Percentiles rank a stretch among this genome's conserved stretches.
These are phyloP conservation scores for Zasmidium citrigriseum DNA, from an alignment of 2,329 filamentous ascomycete genomes.

Conservation along the genomic window DNA sequence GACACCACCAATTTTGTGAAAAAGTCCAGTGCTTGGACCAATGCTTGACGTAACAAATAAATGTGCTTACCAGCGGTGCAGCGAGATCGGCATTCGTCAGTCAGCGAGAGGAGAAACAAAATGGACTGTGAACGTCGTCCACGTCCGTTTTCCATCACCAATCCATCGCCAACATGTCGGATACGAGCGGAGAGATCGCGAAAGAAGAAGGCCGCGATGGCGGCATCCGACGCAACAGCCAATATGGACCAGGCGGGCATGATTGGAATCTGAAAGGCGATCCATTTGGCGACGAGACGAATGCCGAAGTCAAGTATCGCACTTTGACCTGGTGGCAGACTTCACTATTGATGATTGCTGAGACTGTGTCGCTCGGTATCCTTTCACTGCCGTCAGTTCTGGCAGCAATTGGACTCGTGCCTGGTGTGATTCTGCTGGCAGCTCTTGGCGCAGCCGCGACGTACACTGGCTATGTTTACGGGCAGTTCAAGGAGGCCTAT, in stretches of 20 bases:
- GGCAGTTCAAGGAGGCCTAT: slow-evolving; percentile 57
- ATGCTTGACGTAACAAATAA: slow-evolving; percentile 12
- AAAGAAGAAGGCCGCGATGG: background rate
- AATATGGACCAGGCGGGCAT: background rate
- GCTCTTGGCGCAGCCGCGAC: slow-evolving; percentile 57
- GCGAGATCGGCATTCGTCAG: slow-evolving; percentile 7
- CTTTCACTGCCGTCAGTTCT: slow-evolving; percentile 56
- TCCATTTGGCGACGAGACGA: slow-evolving; percentile 14
- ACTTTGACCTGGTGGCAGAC: slow-evolving; percentile 51
- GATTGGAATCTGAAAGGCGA: slow-evolving; percentile 2
- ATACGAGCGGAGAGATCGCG: background rate
- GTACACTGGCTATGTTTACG: slow-evolving; percentile 62
- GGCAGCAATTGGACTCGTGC: slow-evolving; percentile 53
- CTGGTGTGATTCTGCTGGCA: slow-evolving; percentile 57
- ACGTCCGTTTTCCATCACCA: background rate
- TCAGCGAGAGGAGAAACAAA: slow-evolving; percentile 5
- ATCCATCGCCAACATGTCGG: slow-evolving; percentile 1
- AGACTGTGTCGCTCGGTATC: slow-evolving; percentile 61
- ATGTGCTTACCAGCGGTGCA: slow-evolving; percentile 6
- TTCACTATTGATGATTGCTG: slow-evolving; percentile 53
- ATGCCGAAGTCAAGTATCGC: slow-evolving; percentile 49
- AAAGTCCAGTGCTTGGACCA: slow-evolving; percentile 5
- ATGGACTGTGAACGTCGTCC: background rate
- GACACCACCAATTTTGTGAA: background rate
- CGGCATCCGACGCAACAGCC: background rate